Evolutionary conservation across 176 grass and related monocot species (phyloP).

Genomic region (maize (Zea mays)): DNA sequence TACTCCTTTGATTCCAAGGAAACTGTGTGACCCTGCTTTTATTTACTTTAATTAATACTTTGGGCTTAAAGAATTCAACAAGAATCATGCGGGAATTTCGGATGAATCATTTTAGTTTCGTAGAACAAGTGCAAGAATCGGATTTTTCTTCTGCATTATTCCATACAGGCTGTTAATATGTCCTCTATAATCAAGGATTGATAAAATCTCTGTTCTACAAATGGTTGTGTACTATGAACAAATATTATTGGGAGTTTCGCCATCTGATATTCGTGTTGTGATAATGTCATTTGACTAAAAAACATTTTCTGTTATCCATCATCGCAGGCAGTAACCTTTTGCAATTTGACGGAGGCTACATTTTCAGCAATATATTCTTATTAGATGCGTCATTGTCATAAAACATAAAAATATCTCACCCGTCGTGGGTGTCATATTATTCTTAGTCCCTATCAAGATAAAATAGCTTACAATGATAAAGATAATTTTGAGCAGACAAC

Average conservation of each 20-base stretch:
- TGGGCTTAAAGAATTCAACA: neutral
- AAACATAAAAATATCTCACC: neutral
- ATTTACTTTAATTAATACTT: neutral
- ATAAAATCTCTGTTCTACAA: neutral
- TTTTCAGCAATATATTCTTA: neutral
- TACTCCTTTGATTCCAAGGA: neutral
- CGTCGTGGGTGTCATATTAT: neutral
- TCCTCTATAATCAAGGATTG: neutral
- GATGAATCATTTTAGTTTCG: neutral
- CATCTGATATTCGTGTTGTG: neutral
- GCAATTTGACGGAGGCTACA: neutral
- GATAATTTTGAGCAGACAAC: neutral
- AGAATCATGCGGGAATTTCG: neutral
- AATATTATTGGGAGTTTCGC: neutral
- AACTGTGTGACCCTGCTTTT: neutral
- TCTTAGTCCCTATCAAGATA: neutral
- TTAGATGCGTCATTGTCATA: no score
- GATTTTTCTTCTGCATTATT: no score
- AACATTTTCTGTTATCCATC: neutral
- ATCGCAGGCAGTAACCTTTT: neutral
- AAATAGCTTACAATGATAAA: neutral
- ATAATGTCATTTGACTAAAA: neutral
- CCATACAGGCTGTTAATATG: neutral
- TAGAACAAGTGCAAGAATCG: no score
- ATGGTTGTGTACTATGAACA: neutral